Percentiles rank a stretch among this genome's conserved stretches.
phyloP scores from a whole-genome alignment of 2,329 filamentous ascomycete genomes.

The Fusarium sp. region DNA sequence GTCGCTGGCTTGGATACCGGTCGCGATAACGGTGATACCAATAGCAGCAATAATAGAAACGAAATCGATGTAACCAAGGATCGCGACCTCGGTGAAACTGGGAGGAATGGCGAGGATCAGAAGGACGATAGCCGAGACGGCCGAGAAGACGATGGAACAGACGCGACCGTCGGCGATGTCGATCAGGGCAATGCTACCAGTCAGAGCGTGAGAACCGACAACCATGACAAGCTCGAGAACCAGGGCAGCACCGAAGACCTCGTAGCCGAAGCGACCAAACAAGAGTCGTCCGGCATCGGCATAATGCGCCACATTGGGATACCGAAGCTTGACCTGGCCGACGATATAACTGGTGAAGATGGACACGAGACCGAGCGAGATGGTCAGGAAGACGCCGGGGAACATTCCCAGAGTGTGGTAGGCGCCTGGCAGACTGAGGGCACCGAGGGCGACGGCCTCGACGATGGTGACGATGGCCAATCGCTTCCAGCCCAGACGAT shows the following conservation, averaged over 20 bases:
- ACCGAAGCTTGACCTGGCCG: slow-evolving; percentile 61
- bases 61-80: slow-evolving; percentile 58
- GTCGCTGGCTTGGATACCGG: slow-evolving; percentile 60
- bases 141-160: slow-evolving; percentile 51
- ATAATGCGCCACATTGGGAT: slow-evolving; percentile 62
- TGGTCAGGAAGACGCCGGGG: slow-evolving; percentile 56
- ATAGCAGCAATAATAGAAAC: slow-evolving; percentile 65
- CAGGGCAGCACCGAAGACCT: slow-evolving; percentile 71
- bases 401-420: slow-evolving; percentile 67
- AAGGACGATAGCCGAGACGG: slow-evolving; percentile 59
- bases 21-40: slow-evolving; percentile 74
- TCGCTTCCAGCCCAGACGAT: slow-evolving; percentile 37
- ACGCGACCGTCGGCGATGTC: slow-evolving; percentile 67
- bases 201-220: slow-evolving; percentile 77
- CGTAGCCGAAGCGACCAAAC: slow-evolving; percentile 69
- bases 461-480: slow-evolving; percentile 36
- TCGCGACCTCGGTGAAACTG: slow-evolving; percentile 53
- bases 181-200: slow-evolving; percentile 76
- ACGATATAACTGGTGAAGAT: slow-evolving; percentile 62
- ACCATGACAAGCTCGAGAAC: slow-evolving; percentile 76
- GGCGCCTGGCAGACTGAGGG: slow-evolving; percentile 58
- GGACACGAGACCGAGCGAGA: slow-evolving; percentile 58
- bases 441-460: slow-evolving; percentile 34
- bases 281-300: slow-evolving; percentile 64
- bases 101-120: slow-evolving; percentile 60